Percentiles rank a stretch among this genome's conserved stretches.
These are phyloP conservation scores for Podaxis carcinomalis DNA, from an alignment of 768 basidiomycete species.

Conservation along the genomic window DNA sequence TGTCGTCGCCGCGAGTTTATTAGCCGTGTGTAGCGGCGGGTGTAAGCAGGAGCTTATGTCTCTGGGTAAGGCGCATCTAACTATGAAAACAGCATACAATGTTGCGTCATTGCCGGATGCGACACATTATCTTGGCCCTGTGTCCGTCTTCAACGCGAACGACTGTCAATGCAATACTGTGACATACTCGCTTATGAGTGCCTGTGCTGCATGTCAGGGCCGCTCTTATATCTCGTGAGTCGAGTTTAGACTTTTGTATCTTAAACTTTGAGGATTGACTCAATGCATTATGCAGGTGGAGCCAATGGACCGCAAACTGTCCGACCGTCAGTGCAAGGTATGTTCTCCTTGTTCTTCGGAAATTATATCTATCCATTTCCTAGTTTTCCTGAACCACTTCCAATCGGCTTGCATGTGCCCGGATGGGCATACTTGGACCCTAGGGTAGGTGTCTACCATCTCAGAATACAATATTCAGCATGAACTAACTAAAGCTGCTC, in stretches of 20 bases:
- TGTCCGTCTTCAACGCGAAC: slow-evolving; percentile 28
- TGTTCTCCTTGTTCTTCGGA: slow-evolving; percentile 2
- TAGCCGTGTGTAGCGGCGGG: slow-evolving; percentile 37
- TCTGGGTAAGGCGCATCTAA: not conserved
- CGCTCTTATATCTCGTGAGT: slow-evolving; percentile 26
- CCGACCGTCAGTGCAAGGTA: slow-evolving; percentile 26
- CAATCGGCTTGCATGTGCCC: slow-evolving; percentile 45
- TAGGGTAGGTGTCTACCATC: slow-evolving; percentile 21
- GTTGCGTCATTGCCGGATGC: slow-evolving; percentile 25
- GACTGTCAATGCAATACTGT: slow-evolving; percentile 54
- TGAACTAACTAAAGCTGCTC: not conserved
- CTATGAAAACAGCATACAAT: slow-evolving; percentile 23
- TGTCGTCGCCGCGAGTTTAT: slow-evolving; percentile 36
- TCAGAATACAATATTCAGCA: not conserved
- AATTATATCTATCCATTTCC: not conserved
- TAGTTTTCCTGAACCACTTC: slow-evolving; percentile 48
- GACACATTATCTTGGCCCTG: slow-evolving; percentile 37
- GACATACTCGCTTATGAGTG: slow-evolving; percentile 50
- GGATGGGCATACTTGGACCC: slow-evolving; percentile 63
- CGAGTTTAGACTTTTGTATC: not conserved
- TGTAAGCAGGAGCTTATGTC: slow-evolving; percentile 24
- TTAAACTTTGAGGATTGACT: slow-evolving; percentile 7
- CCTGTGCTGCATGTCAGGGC: slow-evolving; percentile 56
- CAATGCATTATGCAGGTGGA: slow-evolving; percentile 36
- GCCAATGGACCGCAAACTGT: slow-evolving; percentile 46